Percentiles rank a stretch among this genome's conserved stretches.
Evolutionary conservation across 768 basidiomycete genomes (phyloP).

Genomic region (Clavulina sp.): DNA sequence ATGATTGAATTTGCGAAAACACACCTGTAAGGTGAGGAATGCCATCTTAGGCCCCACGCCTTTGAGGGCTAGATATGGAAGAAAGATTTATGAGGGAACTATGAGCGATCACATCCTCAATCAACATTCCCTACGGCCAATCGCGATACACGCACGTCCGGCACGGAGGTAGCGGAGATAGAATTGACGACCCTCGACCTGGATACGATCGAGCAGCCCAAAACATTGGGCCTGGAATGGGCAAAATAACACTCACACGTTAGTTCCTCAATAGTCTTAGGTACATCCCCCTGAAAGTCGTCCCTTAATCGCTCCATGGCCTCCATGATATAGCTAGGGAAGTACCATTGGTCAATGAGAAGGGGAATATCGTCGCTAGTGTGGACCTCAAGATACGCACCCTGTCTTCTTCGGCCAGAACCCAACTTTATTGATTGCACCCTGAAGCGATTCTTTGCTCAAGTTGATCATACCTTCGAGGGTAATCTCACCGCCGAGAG

Average conservation of each 20-base stretch:
- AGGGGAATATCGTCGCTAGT: too few species aligned
- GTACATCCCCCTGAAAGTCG: slow-evolving; percentile 67
- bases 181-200: too few species aligned
- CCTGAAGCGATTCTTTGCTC: slow-evolving; percentile 41
- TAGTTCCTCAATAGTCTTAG: slow-evolving; percentile 73
- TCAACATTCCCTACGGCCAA: too few species aligned
- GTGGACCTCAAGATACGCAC: slow-evolving; percentile 25
- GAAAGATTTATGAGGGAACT: too few species aligned
- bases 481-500: slow-evolving; percentile 64
- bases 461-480: slow-evolving; percentile 52
- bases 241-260: slow-evolving; percentile 25
- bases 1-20: not conserved
- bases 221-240: not conserved
- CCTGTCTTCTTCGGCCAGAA: slow-evolving; percentile 82
- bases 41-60: slow-evolving; percentile 98
- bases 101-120: too few species aligned
- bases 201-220: too few species aligned
- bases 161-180: too few species aligned
- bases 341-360: not conserved
- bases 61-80: slow-evolving; percentile 34
- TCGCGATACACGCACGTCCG: too few species aligned
- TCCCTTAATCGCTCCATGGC: slow-evolving; percentile 52
- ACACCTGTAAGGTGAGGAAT: slow-evolving; percentile 57
- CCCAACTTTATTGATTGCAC: slow-evolving; percentile 75
- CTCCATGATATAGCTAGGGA: slow-evolving; percentile 49